These are phyloP conservation scores for Phellopilus nigrolimitatus DNA, from an alignment of 1,284 basidiomycete species.

Conservation along the genomic window DNA sequence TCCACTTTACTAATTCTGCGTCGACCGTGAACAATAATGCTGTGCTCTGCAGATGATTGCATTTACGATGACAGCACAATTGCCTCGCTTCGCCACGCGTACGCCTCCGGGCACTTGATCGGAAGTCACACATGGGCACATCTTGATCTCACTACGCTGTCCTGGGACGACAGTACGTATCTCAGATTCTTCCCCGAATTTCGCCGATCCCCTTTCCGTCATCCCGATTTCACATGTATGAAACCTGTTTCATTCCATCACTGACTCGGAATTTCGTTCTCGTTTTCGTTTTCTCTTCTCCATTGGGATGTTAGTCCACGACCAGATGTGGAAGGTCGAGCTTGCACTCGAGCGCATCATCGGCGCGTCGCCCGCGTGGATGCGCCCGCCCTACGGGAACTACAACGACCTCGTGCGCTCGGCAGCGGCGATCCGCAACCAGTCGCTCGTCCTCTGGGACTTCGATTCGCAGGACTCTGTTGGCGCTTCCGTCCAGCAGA, in stretches of 20 bases:
- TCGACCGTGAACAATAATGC: neutral
- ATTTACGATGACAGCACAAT: slow-evolving; percentile 36
- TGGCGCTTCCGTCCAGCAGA: slow-evolving; percentile 31
- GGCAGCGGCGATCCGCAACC: slow-evolving; percentile 37
- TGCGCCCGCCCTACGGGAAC: slow-evolving; percentile 44
- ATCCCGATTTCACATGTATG: neutral
- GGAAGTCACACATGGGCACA: slow-evolving; percentile 20
- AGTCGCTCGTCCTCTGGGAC: slow-evolving; percentile 39
- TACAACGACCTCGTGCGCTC: slow-evolving; percentile 45
- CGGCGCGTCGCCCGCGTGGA: slow-evolving; percentile 42
- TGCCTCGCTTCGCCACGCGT: slow-evolving; percentile 35
- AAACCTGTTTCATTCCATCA: neutral
- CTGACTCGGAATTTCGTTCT: neutral
- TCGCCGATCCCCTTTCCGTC: neutral
- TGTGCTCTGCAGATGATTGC: slow-evolving; percentile 31
- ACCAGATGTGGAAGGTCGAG: slow-evolving; percentile 41
- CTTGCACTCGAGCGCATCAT: slow-evolving; percentile 46
- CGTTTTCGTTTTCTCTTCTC: too few relatives aligned
- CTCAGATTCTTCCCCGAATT: neutral
- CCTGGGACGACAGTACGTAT: slow-evolving; percentile 14
- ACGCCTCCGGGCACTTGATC: slow-evolving; percentile 22
- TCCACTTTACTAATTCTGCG: slow-evolving; percentile 21
- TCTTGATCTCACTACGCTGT: slow-evolving; percentile 9
- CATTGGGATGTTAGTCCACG: slow-evolving; percentile 28
- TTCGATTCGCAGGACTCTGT: slow-evolving; percentile 38